Conservation (phyloP, 768 basidiomycete genomes). For the Hygrophorus pudorinus region DNA sequence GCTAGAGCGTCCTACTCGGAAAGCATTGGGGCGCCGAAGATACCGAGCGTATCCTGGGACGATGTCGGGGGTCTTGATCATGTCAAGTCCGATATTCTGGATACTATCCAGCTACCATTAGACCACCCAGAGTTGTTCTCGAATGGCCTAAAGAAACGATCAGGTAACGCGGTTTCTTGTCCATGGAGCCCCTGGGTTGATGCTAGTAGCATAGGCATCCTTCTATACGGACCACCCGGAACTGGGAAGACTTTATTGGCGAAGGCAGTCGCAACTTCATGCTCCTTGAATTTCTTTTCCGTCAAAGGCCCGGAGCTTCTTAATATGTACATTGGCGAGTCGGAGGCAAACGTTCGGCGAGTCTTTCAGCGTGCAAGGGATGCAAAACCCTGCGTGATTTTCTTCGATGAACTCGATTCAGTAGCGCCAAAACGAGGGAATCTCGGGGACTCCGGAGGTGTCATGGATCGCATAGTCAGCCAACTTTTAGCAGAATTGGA, state of each 20-base stretch:
- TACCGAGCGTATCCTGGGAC: slow-evolving; percentile 93
- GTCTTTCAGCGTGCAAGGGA: slow-evolving; percentile 88
- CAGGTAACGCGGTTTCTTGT: slow-evolving; percentile 41
- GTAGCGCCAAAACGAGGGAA: slow-evolving; percentile 92
- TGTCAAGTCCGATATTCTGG: slow-evolving; percentile 89
- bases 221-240: slow-evolving; percentile 91
- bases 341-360: slow-evolving; percentile 91
- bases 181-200: background rate
- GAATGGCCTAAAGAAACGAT: slow-evolving; percentile 89
- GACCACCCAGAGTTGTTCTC: slow-evolving; percentile 86
- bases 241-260: slow-evolving; percentile 94
- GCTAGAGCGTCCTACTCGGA: slow-evolving; percentile 77
- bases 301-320: slow-evolving; percentile 92
- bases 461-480: slow-evolving; percentile 97
- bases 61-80: slow-evolving; percentile 87
- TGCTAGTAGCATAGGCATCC: slow-evolving; percentile 45
- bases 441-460: slow-evolving; percentile 93
- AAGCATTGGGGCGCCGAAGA: slow-evolving; percentile 94
- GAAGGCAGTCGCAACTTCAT: slow-evolving; percentile 94
- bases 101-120: slow-evolving; percentile 89
- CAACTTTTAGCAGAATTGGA: slow-evolving; percentile 91
- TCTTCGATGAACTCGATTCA: slow-evolving; percentile 94
- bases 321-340: slow-evolving; percentile 98
- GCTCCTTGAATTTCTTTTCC: slow-evolving; percentile 93
- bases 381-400: slow-evolving; percentile 90